Conservation (phyloP, 306 rosid genomes). For the Citrullus colocynthis region DNA sequence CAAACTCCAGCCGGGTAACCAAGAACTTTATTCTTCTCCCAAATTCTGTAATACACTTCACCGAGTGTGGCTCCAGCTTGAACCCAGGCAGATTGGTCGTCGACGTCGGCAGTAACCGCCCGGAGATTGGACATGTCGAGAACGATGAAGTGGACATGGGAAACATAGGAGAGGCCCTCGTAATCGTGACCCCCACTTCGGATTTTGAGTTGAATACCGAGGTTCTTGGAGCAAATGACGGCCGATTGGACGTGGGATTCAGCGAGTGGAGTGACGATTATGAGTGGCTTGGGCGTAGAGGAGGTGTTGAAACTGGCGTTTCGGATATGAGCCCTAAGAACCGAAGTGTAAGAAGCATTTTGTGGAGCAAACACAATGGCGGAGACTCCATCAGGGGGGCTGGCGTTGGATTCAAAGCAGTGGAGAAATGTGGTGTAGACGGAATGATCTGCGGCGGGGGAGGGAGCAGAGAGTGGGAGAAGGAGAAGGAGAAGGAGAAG, state of each 20-base stretch:
- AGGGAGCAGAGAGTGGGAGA: slow-evolving; percentile 12
- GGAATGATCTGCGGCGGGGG: slow-evolving; percentile 23
- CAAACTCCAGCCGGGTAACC: slow-evolving; percentile 69
- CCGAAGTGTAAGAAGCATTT: slow-evolving; percentile 11
- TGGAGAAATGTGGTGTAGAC: slow-evolving; percentile 28
- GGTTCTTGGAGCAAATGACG: slow-evolving; percentile 8
- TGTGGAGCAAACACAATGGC: slow-evolving; percentile 5
- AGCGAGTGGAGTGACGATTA: slow-evolving; percentile 41
- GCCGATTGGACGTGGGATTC: slow-evolving; percentile 18
- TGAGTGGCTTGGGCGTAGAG: slow-evolving; percentile 26
- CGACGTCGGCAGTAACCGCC: slow-evolving; percentile 26
- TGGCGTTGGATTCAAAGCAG: slow-evolving; percentile 33
- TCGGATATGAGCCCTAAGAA: slow-evolving; percentile 21
- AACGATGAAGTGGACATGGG: slow-evolving; percentile 40
- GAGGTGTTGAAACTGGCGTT: slow-evolving; percentile 24
- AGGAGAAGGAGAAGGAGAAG: background rate
- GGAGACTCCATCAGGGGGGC: slow-evolving; percentile 13
- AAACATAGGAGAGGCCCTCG: slow-evolving; percentile 27
- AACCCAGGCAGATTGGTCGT: slow-evolving; percentile 34
- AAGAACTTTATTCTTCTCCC: slow-evolving; percentile 45
- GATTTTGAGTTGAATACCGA: slow-evolving; percentile 6
- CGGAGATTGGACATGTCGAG: slow-evolving; percentile 66
- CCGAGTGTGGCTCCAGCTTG: slow-evolving; percentile 66
- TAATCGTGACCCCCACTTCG: slow-evolving; percentile 23
- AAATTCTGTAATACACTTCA: slow-evolving; percentile 48